Evolutionary conservation across 2,329 filamentous ascomycete genomes (phyloP).

Genomic region (Laburnicola sp.): DNA sequence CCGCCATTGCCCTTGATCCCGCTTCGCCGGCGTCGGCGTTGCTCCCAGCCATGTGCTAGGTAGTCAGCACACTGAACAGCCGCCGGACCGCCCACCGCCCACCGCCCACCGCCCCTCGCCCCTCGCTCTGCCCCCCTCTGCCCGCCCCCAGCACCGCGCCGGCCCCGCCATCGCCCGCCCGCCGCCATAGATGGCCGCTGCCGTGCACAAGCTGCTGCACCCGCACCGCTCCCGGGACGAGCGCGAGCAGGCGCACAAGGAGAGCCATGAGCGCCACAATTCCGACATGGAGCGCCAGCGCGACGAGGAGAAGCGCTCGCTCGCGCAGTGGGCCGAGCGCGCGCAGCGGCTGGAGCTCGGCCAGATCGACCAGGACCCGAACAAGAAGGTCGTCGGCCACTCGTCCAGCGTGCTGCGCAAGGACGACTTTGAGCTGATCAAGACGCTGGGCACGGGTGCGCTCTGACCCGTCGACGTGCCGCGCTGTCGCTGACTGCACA

Average conservation of each 20-base stretch:
- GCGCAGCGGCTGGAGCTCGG: slow-evolving; percentile 49
- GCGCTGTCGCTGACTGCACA: slow-evolving; percentile 41
- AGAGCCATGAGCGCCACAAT: slow-evolving; percentile 39
- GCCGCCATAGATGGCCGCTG: slow-evolving; percentile 38
- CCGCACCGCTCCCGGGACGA: slow-evolving; percentile 38
- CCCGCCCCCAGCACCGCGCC: slow-evolving; percentile 10
- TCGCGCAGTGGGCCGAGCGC: slow-evolving; percentile 53
- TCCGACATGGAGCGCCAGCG: slow-evolving; percentile 45
- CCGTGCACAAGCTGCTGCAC: slow-evolving; percentile 44
- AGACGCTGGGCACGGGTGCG: slow-evolving; percentile 75
- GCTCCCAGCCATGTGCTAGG: slow-evolving; percentile 24
- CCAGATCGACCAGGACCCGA: slow-evolving; percentile 49
- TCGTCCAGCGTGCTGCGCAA: slow-evolving; percentile 52
- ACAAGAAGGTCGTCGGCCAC: slow-evolving; percentile 52
- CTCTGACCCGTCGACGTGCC: neutral
- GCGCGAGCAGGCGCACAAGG: slow-evolving; percentile 18
- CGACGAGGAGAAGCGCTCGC: slow-evolving; percentile 52
- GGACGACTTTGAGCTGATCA: slow-evolving; percentile 71
- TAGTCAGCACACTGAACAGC: neutral
- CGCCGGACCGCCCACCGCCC: slow-evolving; percentile 13
- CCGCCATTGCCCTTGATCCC: slow-evolving; percentile 26
- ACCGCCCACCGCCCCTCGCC: slow-evolving; percentile 13
- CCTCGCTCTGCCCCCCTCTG: slow-evolving; percentile 17
- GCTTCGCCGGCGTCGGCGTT: neutral
- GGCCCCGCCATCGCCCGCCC: slow-evolving; percentile 4